A percentile compares a stretch with the other conserved stretches of the same genome.
phyloP scores from a whole-genome alignment of 2,329 filamentous ascomycete species.

The Aschersonia sp. region DNA sequence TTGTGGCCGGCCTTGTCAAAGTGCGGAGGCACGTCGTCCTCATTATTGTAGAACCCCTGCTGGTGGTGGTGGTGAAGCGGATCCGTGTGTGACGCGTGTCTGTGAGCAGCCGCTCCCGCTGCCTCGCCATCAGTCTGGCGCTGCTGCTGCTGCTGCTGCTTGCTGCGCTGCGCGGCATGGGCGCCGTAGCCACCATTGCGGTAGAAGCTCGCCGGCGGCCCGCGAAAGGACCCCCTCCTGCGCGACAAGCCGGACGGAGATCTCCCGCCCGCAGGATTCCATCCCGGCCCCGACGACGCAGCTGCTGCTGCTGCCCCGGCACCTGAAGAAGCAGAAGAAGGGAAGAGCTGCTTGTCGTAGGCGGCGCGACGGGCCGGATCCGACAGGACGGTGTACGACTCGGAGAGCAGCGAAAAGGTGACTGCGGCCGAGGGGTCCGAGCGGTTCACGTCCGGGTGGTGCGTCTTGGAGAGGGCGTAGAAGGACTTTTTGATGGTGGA shows the following conservation, averaged over 20 bases:
- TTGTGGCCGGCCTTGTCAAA: slow-evolving; percentile 65
- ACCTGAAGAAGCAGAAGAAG: slow-evolving; percentile 11
- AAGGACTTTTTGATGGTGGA: slow-evolving; percentile 88
- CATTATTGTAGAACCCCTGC: too few relatives aligned
- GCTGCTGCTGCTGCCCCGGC: slow-evolving; percentile 17
- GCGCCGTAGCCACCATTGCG: slow-evolving; percentile 30
- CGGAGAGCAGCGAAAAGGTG: slow-evolving; percentile 70
- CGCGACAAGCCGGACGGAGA: slow-evolving; percentile 70
- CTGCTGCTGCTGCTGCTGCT: neutral
- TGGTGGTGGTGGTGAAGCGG: too few relatives aligned
- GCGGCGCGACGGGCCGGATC: slow-evolving; percentile 56
- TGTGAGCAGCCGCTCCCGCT: too few relatives aligned
- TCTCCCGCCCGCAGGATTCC: slow-evolving; percentile 57
- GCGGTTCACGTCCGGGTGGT: slow-evolving; percentile 88
- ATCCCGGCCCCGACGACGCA: slow-evolving; percentile 30
- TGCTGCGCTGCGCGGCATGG: slow-evolving; percentile 23
- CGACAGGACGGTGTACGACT: slow-evolving; percentile 69
- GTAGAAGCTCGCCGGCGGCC: slow-evolving; percentile 84
- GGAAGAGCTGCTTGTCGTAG: slow-evolving; percentile 60
- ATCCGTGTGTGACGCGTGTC: too few relatives aligned
- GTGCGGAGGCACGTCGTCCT: slow-evolving; percentile 47
- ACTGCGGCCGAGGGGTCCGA: slow-evolving; percentile 54
- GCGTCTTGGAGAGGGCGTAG: slow-evolving; percentile 77
- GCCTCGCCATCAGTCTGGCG: neutral
- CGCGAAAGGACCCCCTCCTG: slow-evolving; percentile 60